phyloP scores from a whole-genome alignment of 257 asterid genomes.

The Galeopsis tetrahit region DNA sequence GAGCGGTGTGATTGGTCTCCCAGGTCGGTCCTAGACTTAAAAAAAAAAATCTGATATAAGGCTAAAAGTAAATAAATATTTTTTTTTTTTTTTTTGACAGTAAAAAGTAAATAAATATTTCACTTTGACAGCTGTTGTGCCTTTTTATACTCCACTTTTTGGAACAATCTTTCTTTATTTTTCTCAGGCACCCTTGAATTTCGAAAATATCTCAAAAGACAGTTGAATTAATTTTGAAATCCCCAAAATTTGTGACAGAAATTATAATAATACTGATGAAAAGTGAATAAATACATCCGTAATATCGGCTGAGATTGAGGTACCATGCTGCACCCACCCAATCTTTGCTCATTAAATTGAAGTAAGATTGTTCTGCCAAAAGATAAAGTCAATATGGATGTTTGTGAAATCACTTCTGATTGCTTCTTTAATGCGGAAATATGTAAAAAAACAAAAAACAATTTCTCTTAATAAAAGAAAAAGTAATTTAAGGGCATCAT shows the following conservation, averaged over 20 bases:
- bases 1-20: no score
- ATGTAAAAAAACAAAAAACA: background rate
- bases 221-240: background rate
- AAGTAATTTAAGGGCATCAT: background rate
- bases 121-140: no score
- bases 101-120: no score
- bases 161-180: background rate
- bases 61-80: no score
- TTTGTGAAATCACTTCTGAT: slow-evolving; percentile 8
- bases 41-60: no score
- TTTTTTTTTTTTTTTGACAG: no score
- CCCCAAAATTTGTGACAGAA: background rate
- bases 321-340: slow-evolving; percentile 1
- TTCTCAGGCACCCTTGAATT: background rate
- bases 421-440: background rate
- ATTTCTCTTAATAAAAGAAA: background rate
- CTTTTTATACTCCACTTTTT: no score
- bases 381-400: background rate
- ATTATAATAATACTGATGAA: background rate
- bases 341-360: background rate
- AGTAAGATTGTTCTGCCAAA: background rate
- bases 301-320: slow-evolving; percentile 50
- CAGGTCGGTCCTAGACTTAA: no score
- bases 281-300: slow-evolving; percentile 13
- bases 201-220: background rate